A percentile compares a stretch with the other conserved stretches of the same genome.
These are phyloP conservation scores for Acanthamoeba castellanii DNA, from an alignment of 208 protist genomes.

Conservation along the genomic window DNA sequence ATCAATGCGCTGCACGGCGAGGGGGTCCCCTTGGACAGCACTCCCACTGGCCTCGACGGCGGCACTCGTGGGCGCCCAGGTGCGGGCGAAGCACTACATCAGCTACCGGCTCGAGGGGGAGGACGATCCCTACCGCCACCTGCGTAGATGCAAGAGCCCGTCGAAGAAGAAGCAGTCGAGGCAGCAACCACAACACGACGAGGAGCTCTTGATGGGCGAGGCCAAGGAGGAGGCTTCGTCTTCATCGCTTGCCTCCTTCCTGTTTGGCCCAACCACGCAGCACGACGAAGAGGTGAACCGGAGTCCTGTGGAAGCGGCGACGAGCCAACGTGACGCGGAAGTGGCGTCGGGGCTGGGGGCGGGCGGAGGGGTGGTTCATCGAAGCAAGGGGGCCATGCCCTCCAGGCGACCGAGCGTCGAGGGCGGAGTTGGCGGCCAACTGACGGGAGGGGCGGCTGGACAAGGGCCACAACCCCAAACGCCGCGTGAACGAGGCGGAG, in stretches of 20 bases:
- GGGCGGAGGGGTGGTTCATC: background rate
- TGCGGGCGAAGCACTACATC: background rate
- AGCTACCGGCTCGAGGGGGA: background rate
- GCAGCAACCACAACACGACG: too few relatives aligned
- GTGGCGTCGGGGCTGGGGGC: background rate
- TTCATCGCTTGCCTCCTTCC: background rate
- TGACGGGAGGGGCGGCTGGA: background rate
- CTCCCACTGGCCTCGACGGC: too few relatives aligned
- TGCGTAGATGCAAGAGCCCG: background rate
- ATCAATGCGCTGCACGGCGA: too few relatives aligned
- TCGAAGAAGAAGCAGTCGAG: too few relatives aligned
- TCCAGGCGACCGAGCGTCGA: background rate
- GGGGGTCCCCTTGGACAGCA: too few relatives aligned
- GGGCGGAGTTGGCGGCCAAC: background rate
- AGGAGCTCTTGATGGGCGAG: too few relatives aligned
- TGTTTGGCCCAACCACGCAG: background rate
- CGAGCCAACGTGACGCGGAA: background rate
- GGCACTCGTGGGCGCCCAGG: background rate
- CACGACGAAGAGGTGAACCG: too few relatives aligned
- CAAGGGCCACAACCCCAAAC: background rate
- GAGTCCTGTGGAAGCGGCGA: background rate
- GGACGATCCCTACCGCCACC: slow-evolving; percentile 15
- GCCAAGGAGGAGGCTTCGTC: background rate
- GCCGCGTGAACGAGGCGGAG: background rate
- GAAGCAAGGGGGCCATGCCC: background rate